Evolutionary conservation across 352 stramenopile species (phyloP), one percentile per base, ranked within the genome.

Genomic region (Globisporangium recalcitrans): DNA sequence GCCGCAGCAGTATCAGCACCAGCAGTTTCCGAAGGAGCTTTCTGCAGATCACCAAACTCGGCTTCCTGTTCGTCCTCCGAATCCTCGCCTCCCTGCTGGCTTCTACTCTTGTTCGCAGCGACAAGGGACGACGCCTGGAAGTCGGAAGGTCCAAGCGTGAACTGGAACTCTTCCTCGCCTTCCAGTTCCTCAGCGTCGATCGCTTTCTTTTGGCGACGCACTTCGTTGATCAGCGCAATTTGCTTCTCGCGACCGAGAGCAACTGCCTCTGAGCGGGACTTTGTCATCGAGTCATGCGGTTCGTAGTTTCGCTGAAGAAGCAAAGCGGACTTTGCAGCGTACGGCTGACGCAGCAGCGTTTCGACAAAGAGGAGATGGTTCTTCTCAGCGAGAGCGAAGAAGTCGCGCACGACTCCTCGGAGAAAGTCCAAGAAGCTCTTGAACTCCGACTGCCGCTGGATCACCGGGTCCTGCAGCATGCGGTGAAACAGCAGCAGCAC

Each of bases 301-400:
- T 91, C 81, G 64, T 94, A 94, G 61, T 75, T 87, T 47, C 76
- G 68, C 70, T 94, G 85, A 44, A 94, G 81, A 5, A 91, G 60
- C 60, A 87, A 63, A 57, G 80, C 91, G 8, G 83, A 77, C 58
- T 83, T 87, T 0, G 77, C 73, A 0, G 80, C 80, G 51, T 87
- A 94, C 13, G 81, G 68, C 52, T 93, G 85, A 1, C 85, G 82
- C 22, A 95, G 59, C 26, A 95, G 54, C 14, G 64, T 64, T 60
- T 95, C 86, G 11, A 93, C 81, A 56, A 91, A 93, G 46, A 95
- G 61, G 59, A 95, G 64, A 44, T 83, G 74, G 66, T 95, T 95
- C 59, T 83, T 89, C 59, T 91, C 71, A 14, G 79, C 82, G 13
- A 95, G 64, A 10, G 75, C 64, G 62, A 95, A 95, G 49, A 91